Base-by-base conservation (phyloP, 2,329 filamentous ascomycete genomes). In the Balansia obtecta region DNA sequence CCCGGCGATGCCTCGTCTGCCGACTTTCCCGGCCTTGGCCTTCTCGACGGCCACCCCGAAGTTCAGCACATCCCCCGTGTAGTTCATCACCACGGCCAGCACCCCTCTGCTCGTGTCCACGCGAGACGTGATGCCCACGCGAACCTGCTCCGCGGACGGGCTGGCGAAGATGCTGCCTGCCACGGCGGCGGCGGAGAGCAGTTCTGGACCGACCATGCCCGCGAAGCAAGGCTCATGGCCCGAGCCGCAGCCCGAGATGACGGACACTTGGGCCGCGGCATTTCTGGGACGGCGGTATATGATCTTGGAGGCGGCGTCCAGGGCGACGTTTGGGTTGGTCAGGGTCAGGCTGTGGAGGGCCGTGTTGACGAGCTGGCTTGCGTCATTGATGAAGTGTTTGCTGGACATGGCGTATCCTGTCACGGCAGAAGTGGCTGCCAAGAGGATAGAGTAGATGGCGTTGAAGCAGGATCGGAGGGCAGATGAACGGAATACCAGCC, bases 21-120 rank as follows among this genome's bases (percentile, higher is more conserved):
- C 91, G 15, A 96, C 91, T 65, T 96, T 96, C n/a, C 91, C 90
- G 11, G 86, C 88, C 52, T 85, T 83, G 15, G 89, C 89, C 71
- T 95, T 95, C 67, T 96, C 91, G 9, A 93, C 87, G 0, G 85
- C 90, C 77, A 96, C 85, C 50, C 89, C 90, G 63, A 96, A 96
- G 69, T 95, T 94, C 57, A 96, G 76, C 49, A 95, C 80, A 64
- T 90, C 86, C 38, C 86, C 86, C 1, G 88, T 95, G 67, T 95
- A 95, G 66, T 96, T 96, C 87, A 95, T 95, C 32, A 95, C 86
- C 6, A 90, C 83, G n/a, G 95, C 85, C 40, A 96, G 66, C 1
- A 95, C 85, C 22, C 90, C 91, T 54, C 80, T 77, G 43, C 77
- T 74, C 3, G 77, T 76, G 53, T 86, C 80, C 3, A 95, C 85